Conservation (phyloP, 2,329 filamentous ascomycete genomes). For the Ophiostoma sp. region DNA sequence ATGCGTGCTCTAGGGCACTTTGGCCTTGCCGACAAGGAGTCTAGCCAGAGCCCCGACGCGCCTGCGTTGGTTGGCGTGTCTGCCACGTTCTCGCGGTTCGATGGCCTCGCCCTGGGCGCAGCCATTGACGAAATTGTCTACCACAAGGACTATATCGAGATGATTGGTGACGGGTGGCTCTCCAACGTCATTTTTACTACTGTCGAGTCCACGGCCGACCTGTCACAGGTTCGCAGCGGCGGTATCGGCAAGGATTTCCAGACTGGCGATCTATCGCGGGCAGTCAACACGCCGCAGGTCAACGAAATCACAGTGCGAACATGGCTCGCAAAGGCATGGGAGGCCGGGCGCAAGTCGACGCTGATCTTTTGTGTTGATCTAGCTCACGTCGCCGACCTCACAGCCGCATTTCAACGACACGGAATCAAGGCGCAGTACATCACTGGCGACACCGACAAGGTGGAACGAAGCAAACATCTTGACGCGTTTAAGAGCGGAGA, state of each 20-base stretch:
- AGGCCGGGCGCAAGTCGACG: conserved; percentile 58
- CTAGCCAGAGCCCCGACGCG: conserved; percentile 36
- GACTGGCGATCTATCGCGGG: conserved; percentile 66
- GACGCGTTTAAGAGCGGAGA: conserved; percentile 69
- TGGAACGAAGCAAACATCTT: conserved; percentile 63
- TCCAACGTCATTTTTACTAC: conserved; percentile 92
- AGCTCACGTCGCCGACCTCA: conserved; percentile 70
- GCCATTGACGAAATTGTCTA: conserved; percentile 96
- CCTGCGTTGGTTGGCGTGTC: conserved; percentile 79
- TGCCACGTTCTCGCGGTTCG: conserved; percentile 70
- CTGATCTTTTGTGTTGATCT: conserved; percentile 93
- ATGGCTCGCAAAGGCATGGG: conserved; percentile 70
- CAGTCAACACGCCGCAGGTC: conserved; percentile 72
- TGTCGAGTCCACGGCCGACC: conserved; percentile 73
- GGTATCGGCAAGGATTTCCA: conserved; percentile 72
- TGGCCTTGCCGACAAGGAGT: conserved; percentile 49
- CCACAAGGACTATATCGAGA: conserved; percentile 66
- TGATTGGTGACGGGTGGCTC: conserved; percentile 84
- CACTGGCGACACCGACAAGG: conserved; percentile 70
- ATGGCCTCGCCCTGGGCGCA: conserved; percentile 73
- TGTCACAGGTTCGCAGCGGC: conserved; percentile 62
- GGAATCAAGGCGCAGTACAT: conserved; percentile 80
- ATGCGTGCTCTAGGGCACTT: conserved; percentile 73
- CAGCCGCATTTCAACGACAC: conserved; percentile 65
- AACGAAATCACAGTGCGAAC: conserved; percentile 82